A percentile compares a stretch with the other conserved stretches of the same genome.
Evolutionary conservation across 2,329 filamentous ascomycete species (phyloP).

Genomic region (Aspergillus aculeatus): DNA sequence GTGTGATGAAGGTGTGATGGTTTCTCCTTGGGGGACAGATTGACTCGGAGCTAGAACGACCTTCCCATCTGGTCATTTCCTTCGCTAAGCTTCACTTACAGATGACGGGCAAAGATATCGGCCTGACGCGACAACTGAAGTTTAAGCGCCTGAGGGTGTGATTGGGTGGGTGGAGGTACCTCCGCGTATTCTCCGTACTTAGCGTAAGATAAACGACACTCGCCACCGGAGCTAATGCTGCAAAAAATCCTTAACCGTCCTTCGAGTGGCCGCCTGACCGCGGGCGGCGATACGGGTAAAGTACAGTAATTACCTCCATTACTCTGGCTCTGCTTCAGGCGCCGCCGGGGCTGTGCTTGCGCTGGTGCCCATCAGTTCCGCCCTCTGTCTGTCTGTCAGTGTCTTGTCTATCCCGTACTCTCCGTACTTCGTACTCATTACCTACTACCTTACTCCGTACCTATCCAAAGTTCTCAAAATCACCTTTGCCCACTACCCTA

Average conservation of each 20-base stretch:
- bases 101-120: not conserved
- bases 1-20: not conserved
- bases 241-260: not conserved
- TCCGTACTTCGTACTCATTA: not conserved
- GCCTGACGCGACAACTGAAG: slow-evolving; percentile 1
- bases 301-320: not conserved
- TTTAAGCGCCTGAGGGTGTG: not conserved
- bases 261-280: not conserved
- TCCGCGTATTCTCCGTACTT: not conserved
- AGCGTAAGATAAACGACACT: not conserved
- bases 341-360: not conserved
- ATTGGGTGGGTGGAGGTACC: not conserved
- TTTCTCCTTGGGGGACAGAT: no score
- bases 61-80: not conserved
- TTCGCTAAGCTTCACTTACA: not conserved
- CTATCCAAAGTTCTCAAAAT: no score
- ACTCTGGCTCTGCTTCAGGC: not conserved
- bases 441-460: no score
- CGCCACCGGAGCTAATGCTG: not conserved
- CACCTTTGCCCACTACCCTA: no score
- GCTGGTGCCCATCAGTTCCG: no score
- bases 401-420: no score
- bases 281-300: not conserved
- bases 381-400: not conserved
- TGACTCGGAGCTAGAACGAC: not conserved